A percentile compares a stretch with the other conserved stretches of the same genome.
phyloP scores from a whole-genome alignment of 805 yeast species.

The Candida namnaoensis region DNA sequence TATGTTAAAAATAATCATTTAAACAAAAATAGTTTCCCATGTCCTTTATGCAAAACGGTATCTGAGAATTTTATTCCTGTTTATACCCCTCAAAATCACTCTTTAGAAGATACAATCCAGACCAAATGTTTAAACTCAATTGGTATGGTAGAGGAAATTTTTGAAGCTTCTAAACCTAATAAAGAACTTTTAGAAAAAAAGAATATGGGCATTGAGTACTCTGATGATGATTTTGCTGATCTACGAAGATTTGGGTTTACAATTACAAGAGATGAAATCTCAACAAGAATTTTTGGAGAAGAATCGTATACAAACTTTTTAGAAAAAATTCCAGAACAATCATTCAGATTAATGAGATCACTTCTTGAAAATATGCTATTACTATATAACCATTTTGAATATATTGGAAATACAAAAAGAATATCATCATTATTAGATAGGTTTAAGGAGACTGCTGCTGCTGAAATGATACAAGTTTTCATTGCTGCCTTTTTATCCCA shows the following conservation, averaged over 20 bases:
- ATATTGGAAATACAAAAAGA: no score
- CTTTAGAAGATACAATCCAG: not conserved
- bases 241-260: slow-evolving; percentile 31
- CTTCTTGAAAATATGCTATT: slow-evolving; percentile 10
- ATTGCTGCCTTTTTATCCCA: no score
- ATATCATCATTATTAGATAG: no score
- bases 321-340: slow-evolving; percentile 26
- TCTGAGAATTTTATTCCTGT: slow-evolving; percentile 71
- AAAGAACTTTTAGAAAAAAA: no score
- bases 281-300: slow-evolving; percentile 39
- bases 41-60: slow-evolving; percentile 88
- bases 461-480: no score
- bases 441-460: no score
- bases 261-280: slow-evolving; percentile 49
- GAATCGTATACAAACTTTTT: slow-evolving; percentile 23
- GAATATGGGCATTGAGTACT: no score
- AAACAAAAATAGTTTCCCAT: slow-evolving; percentile 63
- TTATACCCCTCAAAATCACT: not conserved
- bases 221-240: no score
- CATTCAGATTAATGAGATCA: slow-evolving; percentile 26
- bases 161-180: not conserved
- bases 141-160: slow-evolving; percentile 1
- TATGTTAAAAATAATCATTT: slow-evolving; percentile 53
- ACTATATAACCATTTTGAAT: not conserved
- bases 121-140: not conserved